Conservation (phyloP, 2,329 filamentous ascomycete genomes). For the Fusarium sublunatum region DNA sequence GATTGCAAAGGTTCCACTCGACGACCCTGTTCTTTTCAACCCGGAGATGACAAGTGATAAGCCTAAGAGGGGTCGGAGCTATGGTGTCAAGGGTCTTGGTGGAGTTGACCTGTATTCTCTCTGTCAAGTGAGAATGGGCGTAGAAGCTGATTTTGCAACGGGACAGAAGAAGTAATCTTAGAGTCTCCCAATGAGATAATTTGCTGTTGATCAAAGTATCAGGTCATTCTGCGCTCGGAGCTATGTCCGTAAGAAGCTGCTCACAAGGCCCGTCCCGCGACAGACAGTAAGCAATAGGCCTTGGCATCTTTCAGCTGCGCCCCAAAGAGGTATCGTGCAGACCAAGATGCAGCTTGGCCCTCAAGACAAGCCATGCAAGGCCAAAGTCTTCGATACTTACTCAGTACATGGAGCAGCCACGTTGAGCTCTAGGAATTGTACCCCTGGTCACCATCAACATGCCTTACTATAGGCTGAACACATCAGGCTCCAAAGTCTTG, state of each 20-base stretch:
- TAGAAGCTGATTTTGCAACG: not conserved
- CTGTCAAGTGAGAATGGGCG: not conserved
- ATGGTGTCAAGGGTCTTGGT: not conserved
- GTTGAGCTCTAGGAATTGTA: not conserved
- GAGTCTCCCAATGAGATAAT: no score
- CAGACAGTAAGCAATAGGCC: not conserved
- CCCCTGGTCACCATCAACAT: not conserved
- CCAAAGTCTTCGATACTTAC: not conserved
- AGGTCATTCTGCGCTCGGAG: no score
- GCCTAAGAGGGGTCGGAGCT: not conserved
- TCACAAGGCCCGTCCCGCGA: no score
- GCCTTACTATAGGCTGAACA: not conserved
- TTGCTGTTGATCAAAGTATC: no score
- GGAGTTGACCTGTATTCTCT: not conserved
- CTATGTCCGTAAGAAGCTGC: no score
- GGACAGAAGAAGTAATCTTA: not conserved
- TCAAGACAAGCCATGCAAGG: not conserved
- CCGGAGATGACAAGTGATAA: not conserved
- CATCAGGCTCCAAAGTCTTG: not conserved
- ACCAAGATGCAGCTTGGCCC: not conserved
- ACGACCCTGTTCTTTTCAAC: conserved; percentile 15
- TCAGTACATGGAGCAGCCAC: not conserved
- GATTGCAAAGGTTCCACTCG: conserved; percentile 4
- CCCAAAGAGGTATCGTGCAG: not conserved
- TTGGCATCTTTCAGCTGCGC: not conserved